Base-by-base conservation (phyloP, 805 yeast species). In the Clavispora vitiphila region DNA sequence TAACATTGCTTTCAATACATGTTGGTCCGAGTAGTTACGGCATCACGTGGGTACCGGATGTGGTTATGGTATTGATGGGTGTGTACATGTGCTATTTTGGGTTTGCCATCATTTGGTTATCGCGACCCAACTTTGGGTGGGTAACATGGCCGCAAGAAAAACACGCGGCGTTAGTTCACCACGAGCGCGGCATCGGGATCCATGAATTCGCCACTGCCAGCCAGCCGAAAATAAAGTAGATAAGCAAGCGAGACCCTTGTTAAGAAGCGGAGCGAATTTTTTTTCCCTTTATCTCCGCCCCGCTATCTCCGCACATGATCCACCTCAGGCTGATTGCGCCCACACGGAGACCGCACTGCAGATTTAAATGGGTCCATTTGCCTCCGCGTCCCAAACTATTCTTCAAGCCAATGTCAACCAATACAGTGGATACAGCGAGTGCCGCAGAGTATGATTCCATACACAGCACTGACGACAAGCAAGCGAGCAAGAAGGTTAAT, bases 401-500 rank as follows among this genome's bases (percentile, higher is more conserved):
- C 19, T n/a, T 6, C 11, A 29, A 29, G 11, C 32, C 15, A 15
- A 29, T 29, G 32, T 29, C 32, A 15, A 15, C 32, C 11, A 15
- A 29, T 9, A 15, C 32, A 16, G 20, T 29, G 18, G 31, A 29
- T 4, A 20, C 12, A n/a, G 12, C 32, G 11, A 29, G n/a, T 15
- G 19, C 20, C 16, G 12, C 32, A 3, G 20, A 16, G 6, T 15
- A 29, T 12, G 20, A 29, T 7, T 3, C 11, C 7, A 2, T 11
- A 4, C 14, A 15, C 20, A 6, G 8, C 5, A 4, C 22, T 6
- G 34, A 11, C 3, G 22, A 20, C 7, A 20, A 16, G 16, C 6
- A 14, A n/a, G 9, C 9, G 16, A 9, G 24, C 11, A 37, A 35
- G 14, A 42, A 36, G 10, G 46, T 43, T 26, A 39, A 39, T 39